Conservation (phyloP, 2,329 filamentous ascomycete genomes). For the Arthroderma sp. region DNA sequence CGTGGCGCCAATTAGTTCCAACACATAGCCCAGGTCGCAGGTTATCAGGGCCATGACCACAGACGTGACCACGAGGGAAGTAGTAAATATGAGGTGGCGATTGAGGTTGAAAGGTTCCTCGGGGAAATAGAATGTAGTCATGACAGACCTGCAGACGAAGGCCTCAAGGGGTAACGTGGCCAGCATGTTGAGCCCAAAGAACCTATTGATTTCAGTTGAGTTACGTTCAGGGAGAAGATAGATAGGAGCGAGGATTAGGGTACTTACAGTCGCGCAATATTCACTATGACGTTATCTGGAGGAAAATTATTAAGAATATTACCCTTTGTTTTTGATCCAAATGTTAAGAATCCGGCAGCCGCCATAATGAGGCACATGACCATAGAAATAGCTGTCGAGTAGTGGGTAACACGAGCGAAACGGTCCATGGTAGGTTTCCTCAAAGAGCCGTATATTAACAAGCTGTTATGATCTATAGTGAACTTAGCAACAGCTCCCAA, state of each 20-base stretch:
- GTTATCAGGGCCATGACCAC: constrained; percentile 70
- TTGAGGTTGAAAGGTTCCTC: constrained; percentile 66
- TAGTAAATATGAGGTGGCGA: constrained; percentile 77
- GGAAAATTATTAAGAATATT: constrained; percentile 99
- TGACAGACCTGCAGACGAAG: constrained; percentile 94
- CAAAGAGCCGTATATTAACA: constrained; percentile 92
- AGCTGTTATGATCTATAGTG: constrained; percentile 69
- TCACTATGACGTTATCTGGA: constrained; percentile 79
- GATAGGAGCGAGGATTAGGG: background rate
- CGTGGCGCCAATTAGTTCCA: constrained; percentile 91
- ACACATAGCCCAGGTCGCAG: constrained; percentile 86
- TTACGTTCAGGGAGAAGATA: background rate
- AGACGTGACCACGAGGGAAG: constrained; percentile 64
- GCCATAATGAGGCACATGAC: constrained; percentile 84
- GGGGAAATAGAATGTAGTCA: constrained; percentile 72
- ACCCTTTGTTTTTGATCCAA: constrained; percentile 80
- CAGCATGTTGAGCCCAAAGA: constrained; percentile 97
- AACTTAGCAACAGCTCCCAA: constrained; percentile 12
- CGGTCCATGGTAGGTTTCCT: constrained; percentile 90
- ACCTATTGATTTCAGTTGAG: constrained; percentile 33
- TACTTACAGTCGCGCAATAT: constrained; percentile 66
- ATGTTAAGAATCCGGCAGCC: constrained; percentile 78
- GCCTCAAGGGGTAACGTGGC: constrained; percentile 92
- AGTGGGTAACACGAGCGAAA: constrained; percentile 86
- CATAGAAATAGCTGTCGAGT: constrained; percentile 80